Base-by-base conservation (phyloP, 768 basidiomycete species). In the Suillus plorans region DNA sequence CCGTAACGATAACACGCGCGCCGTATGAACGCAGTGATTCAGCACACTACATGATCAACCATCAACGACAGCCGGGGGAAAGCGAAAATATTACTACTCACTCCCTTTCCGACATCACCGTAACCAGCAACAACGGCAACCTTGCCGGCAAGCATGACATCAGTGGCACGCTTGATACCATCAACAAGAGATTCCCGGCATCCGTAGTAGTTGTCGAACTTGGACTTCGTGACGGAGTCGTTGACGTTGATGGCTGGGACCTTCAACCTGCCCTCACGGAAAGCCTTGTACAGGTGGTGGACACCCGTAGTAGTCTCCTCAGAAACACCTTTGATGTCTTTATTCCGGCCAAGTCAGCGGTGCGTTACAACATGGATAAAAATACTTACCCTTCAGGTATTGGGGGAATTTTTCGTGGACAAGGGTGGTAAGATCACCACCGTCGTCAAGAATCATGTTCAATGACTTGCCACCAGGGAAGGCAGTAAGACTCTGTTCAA, bases 301-400 rank as follows among this genome's bases (percentile, higher is more conserved):
- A 99, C 97, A 84, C 97, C 97, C 61, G 97, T 99, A 67, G 97
- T 99, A 69, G 97, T 99, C 84, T 99, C 97, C 83, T 99, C 97
- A 61, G 97, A 99, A 67, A 99, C 80, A 81, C 97, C 97, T 52
- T 87, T 87, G 80, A 97, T 90, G 68, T 85, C 95, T 94, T 68
- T 10, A 37, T 49, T 8, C 22, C 3, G 42, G 31, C 22, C 49
- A 66, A 53, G 65, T 53, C 52, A 66, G 25, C 6, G 28, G 7
- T 20, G n/a, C 18, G 70, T 78, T 41, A 5, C 31, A 25, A 52
- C 31, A 42, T 65, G 20, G 31, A 58, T 36, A 28, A 47, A 1
- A 18, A 49, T 13, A 67, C 79, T 63, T 69, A 90, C 94, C 89
- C 60, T 82, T 70, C 67, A 99, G 84, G 80, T 87, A 91, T 73